A percentile compares a stretch with the other conserved stretches of the same genome.
These are phyloP conservation scores for Gardenia jasminoides DNA, from an alignment of 257 asterid genomes.

Conservation along the genomic window DNA sequence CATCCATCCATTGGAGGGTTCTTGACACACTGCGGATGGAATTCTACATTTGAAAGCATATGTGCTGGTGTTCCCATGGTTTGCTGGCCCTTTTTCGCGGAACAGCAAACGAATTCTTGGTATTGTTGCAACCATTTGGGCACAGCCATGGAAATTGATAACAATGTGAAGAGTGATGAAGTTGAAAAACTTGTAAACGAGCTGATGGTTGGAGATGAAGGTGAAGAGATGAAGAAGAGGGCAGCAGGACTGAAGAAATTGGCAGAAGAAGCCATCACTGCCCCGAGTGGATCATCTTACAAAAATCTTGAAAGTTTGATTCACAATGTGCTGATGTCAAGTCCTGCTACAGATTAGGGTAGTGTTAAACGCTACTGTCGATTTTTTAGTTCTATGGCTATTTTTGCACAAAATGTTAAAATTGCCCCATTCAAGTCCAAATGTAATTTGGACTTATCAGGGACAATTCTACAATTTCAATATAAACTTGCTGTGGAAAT, in stretches of 20 bases:
- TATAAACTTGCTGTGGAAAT: too few relatives aligned
- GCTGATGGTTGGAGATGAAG: constrained; percentile 27
- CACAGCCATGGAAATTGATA: constrained; percentile 23
- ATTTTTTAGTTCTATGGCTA: too few relatives aligned
- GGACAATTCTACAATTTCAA: too few relatives aligned
- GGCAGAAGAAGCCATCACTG: constrained; percentile 19
- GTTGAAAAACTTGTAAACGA: constrained; percentile 19
- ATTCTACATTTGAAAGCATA: constrained; percentile 22
- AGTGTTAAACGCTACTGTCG: too few relatives aligned
- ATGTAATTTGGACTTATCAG: too few relatives aligned
- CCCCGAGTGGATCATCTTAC: constrained; percentile 20
- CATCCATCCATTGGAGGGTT: constrained; percentile 30
- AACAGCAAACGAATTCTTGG: constrained; percentile 31
- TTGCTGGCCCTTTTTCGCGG: constrained; percentile 35
- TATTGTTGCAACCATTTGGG: constrained; percentile 21
- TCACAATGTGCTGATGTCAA: background rate
- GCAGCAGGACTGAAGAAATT: constrained; percentile 15
- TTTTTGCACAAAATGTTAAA: too few relatives aligned
- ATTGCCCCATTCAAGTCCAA: too few relatives aligned
- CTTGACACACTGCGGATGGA: constrained; percentile 36
- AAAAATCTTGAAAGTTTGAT: constrained; percentile 26
- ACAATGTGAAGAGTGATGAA: constrained; percentile 20
- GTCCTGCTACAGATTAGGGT: background rate
- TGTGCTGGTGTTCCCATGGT: constrained; percentile 29
- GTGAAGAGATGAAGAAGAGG: constrained; percentile 18